Evolutionary conservation across 2,329 filamentous ascomycete genomes (phyloP).

Genomic region (Trichoderma endophyticum): DNA sequence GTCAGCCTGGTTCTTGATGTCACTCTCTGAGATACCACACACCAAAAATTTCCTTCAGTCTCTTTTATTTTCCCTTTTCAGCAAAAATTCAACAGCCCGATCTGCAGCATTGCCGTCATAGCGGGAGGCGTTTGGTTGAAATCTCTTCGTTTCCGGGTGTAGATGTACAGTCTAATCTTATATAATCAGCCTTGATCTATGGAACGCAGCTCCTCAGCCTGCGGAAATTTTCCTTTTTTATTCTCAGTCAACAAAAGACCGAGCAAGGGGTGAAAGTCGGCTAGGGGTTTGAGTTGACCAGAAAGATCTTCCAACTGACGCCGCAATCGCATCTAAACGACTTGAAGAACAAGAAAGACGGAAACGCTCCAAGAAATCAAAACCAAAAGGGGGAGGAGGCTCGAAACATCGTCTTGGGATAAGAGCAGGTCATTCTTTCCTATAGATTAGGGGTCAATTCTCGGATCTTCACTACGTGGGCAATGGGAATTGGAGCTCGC

Average conservation of each 20-base stretch:
- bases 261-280: constrained; percentile 16
- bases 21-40: constrained; percentile 55
- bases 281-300: constrained; percentile 15
- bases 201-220: constrained; percentile 14
- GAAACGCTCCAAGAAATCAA: constrained; percentile 22
- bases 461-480: neutral
- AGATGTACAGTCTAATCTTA: constrained; percentile 54
- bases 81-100: constrained; percentile 33
- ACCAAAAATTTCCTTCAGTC: constrained; percentile 24
- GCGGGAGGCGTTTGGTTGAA: constrained; percentile 55
- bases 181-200: constrained; percentile 35
- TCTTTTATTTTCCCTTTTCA: constrained; percentile 30
- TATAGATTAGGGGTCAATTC: constrained; percentile 19
- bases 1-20: constrained; percentile 98
- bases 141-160: constrained; percentile 45
- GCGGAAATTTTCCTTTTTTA: neutral
- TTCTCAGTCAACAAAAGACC: constrained; percentile 3
- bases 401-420: constrained; percentile 16
- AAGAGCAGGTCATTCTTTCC: constrained; percentile 26
- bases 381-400: neutral
- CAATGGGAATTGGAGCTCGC: neutral
- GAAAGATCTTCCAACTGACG: constrained; percentile 27
- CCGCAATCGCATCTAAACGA: constrained; percentile 32
- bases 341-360: constrained; percentile 31
- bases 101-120: constrained; percentile 45